Conservation (phyloP, 2,329 filamentous ascomycete species). For the Daldinia sp. region DNA sequence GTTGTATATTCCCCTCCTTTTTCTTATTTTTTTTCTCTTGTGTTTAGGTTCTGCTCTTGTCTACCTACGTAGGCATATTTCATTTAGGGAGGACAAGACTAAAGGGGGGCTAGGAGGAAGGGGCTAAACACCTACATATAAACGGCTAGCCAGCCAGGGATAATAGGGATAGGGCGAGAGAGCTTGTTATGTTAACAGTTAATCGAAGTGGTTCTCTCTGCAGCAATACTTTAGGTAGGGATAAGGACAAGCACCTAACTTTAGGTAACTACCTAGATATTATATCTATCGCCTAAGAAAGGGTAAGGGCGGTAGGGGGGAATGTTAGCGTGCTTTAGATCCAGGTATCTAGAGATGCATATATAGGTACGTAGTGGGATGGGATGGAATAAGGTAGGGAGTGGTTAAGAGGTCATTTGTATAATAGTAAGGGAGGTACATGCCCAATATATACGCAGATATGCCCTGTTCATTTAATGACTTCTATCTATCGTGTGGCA, state of each 20-base stretch:
- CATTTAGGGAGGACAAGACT: no score
- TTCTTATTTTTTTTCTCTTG: background rate
- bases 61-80: background rate
- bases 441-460: background rate
- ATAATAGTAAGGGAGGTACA: background rate
- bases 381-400: background rate
- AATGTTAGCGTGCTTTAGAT: background rate
- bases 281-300: background rate
- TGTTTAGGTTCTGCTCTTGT: background rate
- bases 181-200: background rate
- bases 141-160: background rate
- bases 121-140: background rate
- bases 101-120: background rate
- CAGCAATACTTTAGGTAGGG: background rate
- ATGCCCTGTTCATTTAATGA: background rate
- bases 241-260: background rate
- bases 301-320: background rate
- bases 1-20: background rate
- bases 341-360: background rate
- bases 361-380: no score
- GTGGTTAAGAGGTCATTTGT: background rate
- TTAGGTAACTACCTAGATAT: background rate
- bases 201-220: background rate
- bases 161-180: background rate
- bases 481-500: no score